Percentiles rank a stretch among this genome's conserved stretches.
phyloP scores from a whole-genome alignment of 345 rosid species.

The Hevea brasiliensis region DNA sequence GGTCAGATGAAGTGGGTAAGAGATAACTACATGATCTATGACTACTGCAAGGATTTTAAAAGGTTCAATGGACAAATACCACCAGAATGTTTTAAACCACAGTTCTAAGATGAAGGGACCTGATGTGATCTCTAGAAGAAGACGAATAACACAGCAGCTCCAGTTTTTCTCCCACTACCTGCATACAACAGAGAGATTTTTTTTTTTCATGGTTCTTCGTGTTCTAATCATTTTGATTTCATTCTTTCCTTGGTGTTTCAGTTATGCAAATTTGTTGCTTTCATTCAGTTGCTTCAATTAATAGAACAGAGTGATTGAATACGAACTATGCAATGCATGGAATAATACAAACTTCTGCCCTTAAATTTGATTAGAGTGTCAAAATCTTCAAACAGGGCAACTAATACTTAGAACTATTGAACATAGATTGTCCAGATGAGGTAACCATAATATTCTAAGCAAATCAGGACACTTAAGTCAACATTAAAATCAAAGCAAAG shows the following conservation, averaged over 20 bases:
- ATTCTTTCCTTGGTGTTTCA: not conserved
- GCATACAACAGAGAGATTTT: not conserved
- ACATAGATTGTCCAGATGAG: not conserved
- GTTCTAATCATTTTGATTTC: constrained; percentile 7
- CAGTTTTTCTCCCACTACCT: not conserved
- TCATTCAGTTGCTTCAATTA: not conserved
- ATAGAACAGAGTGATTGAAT: not conserved
- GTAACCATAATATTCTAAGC: not conserved
- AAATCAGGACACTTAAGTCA: not conserved
- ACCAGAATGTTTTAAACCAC: constrained; percentile 58
- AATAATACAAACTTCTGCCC: not conserved
- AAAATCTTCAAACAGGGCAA: constrained; percentile 7
- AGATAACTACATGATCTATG: constrained; percentile 57
- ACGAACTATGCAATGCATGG: not conserved
- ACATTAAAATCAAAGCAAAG: not conserved
- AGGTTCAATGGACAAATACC: constrained; percentile 65
- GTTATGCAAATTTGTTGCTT: not conserved
- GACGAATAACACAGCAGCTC: not conserved
- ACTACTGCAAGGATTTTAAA: constrained; percentile 62
- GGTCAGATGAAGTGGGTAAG: constrained; percentile 53
- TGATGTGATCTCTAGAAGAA: not conserved
- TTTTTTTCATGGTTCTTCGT: not conserved
- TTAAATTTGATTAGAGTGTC: not conserved
- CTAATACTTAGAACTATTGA: not conserved
- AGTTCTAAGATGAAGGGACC: constrained; percentile 39